Evolutionary conservation across 768 basidiomycete species (phyloP), one percentile per base, ranked within the genome.

Genomic region (Coprinopsis cinerea): DNA sequence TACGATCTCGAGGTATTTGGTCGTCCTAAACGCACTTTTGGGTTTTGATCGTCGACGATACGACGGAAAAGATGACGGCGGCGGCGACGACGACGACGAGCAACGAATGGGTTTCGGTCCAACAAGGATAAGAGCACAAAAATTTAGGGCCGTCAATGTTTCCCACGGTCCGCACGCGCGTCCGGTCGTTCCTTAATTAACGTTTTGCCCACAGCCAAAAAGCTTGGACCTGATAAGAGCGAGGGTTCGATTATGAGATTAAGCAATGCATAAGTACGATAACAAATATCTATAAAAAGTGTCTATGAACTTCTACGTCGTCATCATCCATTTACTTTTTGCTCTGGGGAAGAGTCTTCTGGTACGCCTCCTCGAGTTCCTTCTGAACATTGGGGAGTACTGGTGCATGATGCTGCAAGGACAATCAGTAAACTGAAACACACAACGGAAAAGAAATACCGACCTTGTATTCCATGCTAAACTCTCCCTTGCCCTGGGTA

Each of bases 401-500:
- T 17, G 93, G 86, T 64, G 76, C 66, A 61, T 97, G 92, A 22
- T 73, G 80, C 83, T 90, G 55, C 34, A 43, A 44, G 30, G 44
- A 14, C 15, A 26, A 46, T 49, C 25, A 55, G 40, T n/a, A 55
- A 15, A 41, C 46, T 14, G 57, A 44, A 43, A 44, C 25, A 22
- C 25, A 52, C 43, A 36, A 13, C 5, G 48, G 43, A 26, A 45
- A 37, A 45, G n/a, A 41, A 22, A 25, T 66, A 7, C 71, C 49
- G 59, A 82, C 84, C 76, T 89, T 89, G 62, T 82, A 83, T 57
- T 83, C 83, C 83, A 84, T 87, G 58, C 77, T 83, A 55, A 84
- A 88, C 70, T 88, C 85, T 58, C 92, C 93, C 73, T 99, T 98
- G 60, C 95, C 96, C 69, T 98, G 96, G 0, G 96, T 99, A 50